Evolutionary conservation across 441 rosid genomes (phyloP), one percentile per base, ranked within the genome.

Genomic region (Pelargonium citronellum): DNA sequence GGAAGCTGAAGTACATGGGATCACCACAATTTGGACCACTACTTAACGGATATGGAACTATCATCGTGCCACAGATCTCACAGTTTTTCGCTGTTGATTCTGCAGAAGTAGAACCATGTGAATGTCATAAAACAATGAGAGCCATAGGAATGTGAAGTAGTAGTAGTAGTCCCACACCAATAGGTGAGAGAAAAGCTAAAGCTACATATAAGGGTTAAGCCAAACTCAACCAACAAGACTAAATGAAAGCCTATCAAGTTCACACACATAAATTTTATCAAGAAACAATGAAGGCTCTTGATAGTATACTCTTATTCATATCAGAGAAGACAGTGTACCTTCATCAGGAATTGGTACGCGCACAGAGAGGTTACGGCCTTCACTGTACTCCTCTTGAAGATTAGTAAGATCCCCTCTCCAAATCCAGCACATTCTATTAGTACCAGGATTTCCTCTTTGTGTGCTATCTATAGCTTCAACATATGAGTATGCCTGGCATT

Each of bases 41-140:
- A 82, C 91, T 87, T 19, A 90, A 84, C 1, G 93, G 91, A 73
- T 90, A 87, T 7, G 93, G 90, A 67, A 85, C 75, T 34, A 76
- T 53, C 79, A 77, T 83, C 2, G 84, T 74, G 37, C 88, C 88
- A 24, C 91, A 87, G 11, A 81, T 71, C 68, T 68, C 76, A 63
- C 93, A 90, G 74, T 53, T 74, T 75, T 82, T 80, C 47, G 74
- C 66, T 16, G 72, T 81, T 17, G 71, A 72, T 68, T 82, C 91
- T 87, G 89, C 78, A 77, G 13, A 64, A 70, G 27, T 17, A 66
- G 41, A 73, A 27, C 39, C 46, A 62, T 7, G 65, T 39, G 37
- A 12, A 22, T 17, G 46, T 55, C 67, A 16, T 6, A 66, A 10
- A 15, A 66, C 11, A 9, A 46, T 10, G 51, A 46, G 51, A 10